Conservation (phyloP, 2,329 filamentous ascomycete genomes). For the Zymoseptoria ardabiliae region DNA sequence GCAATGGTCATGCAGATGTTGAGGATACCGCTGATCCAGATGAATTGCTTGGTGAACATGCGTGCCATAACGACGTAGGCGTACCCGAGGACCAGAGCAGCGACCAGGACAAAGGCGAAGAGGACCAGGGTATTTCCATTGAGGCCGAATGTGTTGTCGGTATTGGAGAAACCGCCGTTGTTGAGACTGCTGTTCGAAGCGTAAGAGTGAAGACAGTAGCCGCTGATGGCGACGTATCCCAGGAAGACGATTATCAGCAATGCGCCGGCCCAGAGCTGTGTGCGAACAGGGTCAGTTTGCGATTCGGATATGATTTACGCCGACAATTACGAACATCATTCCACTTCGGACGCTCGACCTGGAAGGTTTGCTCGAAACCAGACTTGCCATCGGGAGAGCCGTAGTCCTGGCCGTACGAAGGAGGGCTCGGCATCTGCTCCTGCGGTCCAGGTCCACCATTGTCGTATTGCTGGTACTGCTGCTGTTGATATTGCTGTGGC, state of each 20-base stretch:
- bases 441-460: slow-evolving; percentile 14
- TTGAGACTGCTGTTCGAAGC: slow-evolving; percentile 58
- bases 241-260: slow-evolving; percentile 64
- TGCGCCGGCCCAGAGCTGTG: slow-evolving; percentile 69
- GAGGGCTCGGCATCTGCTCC: slow-evolving; percentile 26
- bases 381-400: slow-evolving; percentile 34
- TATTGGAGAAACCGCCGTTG: slow-evolving; percentile 62
- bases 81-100: slow-evolving; percentile 68
- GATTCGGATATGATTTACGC: neutral
- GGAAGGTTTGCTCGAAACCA: slow-evolving; percentile 73
- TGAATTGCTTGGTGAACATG: slow-evolving; percentile 68
- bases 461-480: slow-evolving; percentile 9
- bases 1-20: slow-evolving; percentile 80
- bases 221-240: slow-evolving; percentile 72
- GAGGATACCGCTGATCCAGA: slow-evolving; percentile 85
- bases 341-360: slow-evolving; percentile 74
- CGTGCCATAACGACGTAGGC: slow-evolving; percentile 58
- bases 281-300: slow-evolving; percentile 2
- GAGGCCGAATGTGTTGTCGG: slow-evolving; percentile 58
- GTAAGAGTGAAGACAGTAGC: slow-evolving; percentile 68
- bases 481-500: slow-evolving; percentile 11
- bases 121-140: slow-evolving; percentile 80
- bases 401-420: slow-evolving; percentile 34
- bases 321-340: slow-evolving; percentile 51
- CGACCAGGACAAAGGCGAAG: slow-evolving; percentile 68